Percentiles rank a stretch among this genome's conserved stretches.
These are phyloP conservation scores for Blastobotrys chiropterorum DNA, from an alignment of 805 yeast genomes.

Conservation along the genomic window DNA sequence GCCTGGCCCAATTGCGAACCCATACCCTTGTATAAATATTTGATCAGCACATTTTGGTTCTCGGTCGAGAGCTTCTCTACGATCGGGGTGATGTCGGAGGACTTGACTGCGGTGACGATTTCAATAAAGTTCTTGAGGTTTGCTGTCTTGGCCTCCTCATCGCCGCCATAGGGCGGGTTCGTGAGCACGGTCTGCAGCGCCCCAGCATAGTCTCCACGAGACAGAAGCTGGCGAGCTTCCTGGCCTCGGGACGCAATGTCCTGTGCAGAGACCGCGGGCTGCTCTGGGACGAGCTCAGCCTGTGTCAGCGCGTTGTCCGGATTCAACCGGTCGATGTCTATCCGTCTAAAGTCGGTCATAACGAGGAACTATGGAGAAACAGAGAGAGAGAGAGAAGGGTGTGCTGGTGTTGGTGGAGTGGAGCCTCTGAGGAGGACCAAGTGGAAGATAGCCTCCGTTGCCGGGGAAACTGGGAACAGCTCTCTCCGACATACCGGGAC, in stretches of 20 bases:
- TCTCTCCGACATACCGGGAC: too few species aligned
- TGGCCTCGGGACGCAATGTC: conserved; percentile 52
- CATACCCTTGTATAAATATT: conserved; percentile 85
- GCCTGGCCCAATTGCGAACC: conserved; percentile 52
- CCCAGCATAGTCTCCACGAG: conserved; percentile 64
- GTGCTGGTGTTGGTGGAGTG: background rate
- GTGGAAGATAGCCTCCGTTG: background rate
- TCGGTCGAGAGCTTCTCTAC: conserved; percentile 53
- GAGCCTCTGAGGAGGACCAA: background rate
- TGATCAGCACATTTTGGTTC: conserved; percentile 72
- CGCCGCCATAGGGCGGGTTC: conserved; percentile 80
- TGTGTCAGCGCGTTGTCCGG: conserved; percentile 62
- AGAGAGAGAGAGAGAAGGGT: background rate
- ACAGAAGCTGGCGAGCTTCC: conserved; percentile 54
- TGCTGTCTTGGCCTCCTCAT: conserved; percentile 46
- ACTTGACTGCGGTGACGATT: conserved; percentile 59
- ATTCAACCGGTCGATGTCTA: conserved; percentile 87
- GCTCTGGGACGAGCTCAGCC: conserved; percentile 57
- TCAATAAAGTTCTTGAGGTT: conserved; percentile 59
- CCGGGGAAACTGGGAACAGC: background rate
- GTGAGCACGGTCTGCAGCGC: conserved; percentile 61
- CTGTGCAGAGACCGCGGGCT: conserved; percentile 42
- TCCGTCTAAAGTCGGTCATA: conserved; percentile 49
- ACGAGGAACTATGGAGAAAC: background rate
- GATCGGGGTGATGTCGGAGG: conserved; percentile 57